Base-by-base conservation (phyloP, 2,329 filamentous ascomycete genomes). In the Clonostachys rhizophaga region DNA sequence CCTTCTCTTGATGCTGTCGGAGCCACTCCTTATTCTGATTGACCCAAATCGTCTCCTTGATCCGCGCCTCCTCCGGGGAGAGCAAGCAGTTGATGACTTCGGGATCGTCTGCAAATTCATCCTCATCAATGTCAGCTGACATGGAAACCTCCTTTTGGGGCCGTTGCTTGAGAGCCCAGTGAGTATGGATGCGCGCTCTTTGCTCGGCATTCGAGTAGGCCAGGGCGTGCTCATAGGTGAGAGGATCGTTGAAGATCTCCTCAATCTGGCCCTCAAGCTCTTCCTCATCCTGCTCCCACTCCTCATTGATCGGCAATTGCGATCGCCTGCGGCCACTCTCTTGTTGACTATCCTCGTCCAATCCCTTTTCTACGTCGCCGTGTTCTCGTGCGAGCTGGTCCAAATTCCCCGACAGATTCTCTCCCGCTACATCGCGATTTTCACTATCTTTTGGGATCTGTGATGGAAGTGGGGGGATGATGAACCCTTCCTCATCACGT, bases 11-110 rank as follows among this genome's bases (percentile, higher is more conserved):
- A 60, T 95, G 87, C 43, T 84, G 80, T 9, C 92, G 87, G 37
- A 99, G 75, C 80, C 91, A 99, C 55, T 95, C 90, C 62, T 94
- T 91, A 66, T 99, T 97, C 61, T 91, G 85, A 50, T 92, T 91
- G 40, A 95, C 84, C 94, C 94, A 99, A 45, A 97, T 88, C 50
- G 84, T 83, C 64, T 96, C 91, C 64, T 96, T 97, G 60, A 91
- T 81, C 34, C 79, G 79, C 3, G 85, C 81, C 67, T 97, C 91
- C 4, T 82, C 79, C 2, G 84, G 79, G 0, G 78, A 79, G 6
- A 97, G 75, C 35, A 91, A 67, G 59, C 91, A 96, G 56, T 87
- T 87, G 49, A 78, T 71, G 6, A 99, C 90, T 64, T 99, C 94
- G 0, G 84, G 86, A 52, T 99, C 94, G 56, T 95, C 84, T 36